A percentile compares a stretch with the other conserved stretches of the same genome.
Evolutionary conservation across 345 rosid genomes (phyloP).

Genomic region (Gossypium mustelinum): DNA sequence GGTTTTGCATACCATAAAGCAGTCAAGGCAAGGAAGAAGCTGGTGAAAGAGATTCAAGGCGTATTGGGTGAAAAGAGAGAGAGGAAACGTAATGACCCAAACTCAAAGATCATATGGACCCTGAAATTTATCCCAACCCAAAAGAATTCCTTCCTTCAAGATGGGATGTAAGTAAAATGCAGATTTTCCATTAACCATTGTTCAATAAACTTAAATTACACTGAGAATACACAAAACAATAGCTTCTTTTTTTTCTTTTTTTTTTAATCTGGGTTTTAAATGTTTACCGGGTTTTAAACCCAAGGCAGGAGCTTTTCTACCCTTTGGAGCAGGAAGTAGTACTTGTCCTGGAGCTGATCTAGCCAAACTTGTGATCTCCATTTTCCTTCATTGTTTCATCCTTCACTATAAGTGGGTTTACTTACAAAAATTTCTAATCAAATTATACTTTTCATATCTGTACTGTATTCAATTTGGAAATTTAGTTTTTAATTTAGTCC

Average conservation of each 20-base stretch:
- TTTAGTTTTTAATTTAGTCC: too few species aligned
- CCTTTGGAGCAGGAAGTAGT: background rate
- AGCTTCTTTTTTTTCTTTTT: background rate
- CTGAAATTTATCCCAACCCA: conserved; percentile 37
- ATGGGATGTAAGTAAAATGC: conserved; percentile 41
- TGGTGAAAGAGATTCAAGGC: background rate
- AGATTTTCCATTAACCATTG: too few species aligned
- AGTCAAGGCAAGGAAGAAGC: conserved; percentile 24
- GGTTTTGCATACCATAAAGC: background rate
- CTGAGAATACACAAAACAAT: too few species aligned
- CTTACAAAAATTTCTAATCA: background rate
- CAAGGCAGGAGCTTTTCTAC: background rate
- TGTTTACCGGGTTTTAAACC: conserved; percentile 14
- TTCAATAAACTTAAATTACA: too few species aligned
- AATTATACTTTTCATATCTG: too few species aligned
- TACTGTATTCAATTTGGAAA: too few species aligned
- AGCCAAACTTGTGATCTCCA: background rate
- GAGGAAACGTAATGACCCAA: background rate
- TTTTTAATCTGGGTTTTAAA: background rate
- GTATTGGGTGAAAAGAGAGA: conserved; percentile 11
- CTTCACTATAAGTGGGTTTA: conserved; percentile 35
- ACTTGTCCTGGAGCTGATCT: background rate
- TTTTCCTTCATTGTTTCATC: conserved; percentile 40
- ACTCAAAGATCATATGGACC: conserved; percentile 19
- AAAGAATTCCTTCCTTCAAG: conserved; percentile 39